phyloP scores from a whole-genome alignment of 805 yeast genomes.

The Zygosaccharomyces bisporus region DNA sequence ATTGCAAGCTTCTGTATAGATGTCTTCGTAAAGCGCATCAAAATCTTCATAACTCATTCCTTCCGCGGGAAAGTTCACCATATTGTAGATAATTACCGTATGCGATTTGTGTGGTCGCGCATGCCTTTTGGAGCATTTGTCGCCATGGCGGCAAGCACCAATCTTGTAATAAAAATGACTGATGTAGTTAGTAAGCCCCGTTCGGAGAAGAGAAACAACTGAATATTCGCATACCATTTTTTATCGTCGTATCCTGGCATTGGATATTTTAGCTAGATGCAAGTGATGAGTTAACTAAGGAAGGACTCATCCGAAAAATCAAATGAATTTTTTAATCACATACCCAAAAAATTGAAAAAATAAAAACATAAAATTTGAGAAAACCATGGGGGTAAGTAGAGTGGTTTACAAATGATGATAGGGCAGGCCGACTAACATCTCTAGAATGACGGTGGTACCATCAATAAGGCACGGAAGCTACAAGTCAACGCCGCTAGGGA shows the following conservation, averaged over 20 bases:
- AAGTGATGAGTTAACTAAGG: background rate
- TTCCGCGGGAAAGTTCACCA: slow-evolving; percentile 58
- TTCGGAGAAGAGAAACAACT: background rate
- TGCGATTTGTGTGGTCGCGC: slow-evolving; percentile 60
- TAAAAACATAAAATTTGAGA: no score
- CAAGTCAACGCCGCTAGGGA: slow-evolving; percentile 16
- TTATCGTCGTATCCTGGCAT: slow-evolving; percentile 2
- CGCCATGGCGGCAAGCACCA: slow-evolving; percentile 94
- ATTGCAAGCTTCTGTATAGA: slow-evolving; percentile 56
- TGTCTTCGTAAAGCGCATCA: slow-evolving; percentile 65
- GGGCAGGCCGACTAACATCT: slow-evolving; percentile 7
- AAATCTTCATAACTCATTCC: slow-evolving; percentile 51
- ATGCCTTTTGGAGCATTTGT: slow-evolving; percentile 74
- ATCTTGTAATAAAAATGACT: slow-evolving; percentile 71
- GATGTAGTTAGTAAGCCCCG: slow-evolving; percentile 8
- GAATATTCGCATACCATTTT: background rate
- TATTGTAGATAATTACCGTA: slow-evolving; percentile 50
- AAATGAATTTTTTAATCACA: background rate
- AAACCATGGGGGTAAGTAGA: slow-evolving; percentile 15
- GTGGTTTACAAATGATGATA: background rate
- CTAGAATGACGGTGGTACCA: slow-evolving; percentile 70
- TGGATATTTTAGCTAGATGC: background rate
- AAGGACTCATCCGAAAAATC: background rate
- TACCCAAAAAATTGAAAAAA: no score
- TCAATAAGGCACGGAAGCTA: slow-evolving; percentile 53